These are phyloP conservation scores for Saccharomycopsis hybrid DNA, from an alignment of 1,139 yeast species.

Conservation along the genomic window DNA sequence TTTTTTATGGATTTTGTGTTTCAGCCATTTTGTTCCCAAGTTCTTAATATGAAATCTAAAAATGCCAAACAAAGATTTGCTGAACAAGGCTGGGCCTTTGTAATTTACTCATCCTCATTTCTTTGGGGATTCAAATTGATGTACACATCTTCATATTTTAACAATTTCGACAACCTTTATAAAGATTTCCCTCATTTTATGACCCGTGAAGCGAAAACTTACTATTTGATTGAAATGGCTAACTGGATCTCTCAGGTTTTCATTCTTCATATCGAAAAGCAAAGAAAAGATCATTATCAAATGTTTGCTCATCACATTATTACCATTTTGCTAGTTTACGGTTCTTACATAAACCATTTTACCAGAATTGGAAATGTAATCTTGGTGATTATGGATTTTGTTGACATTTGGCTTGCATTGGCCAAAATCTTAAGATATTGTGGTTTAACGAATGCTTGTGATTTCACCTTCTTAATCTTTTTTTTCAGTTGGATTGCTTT, in stretches of 20 bases:
- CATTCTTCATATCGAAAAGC: slow-evolving; percentile 69
- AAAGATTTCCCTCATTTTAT: slow-evolving; percentile 53
- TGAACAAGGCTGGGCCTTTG: slow-evolving; percentile 78
- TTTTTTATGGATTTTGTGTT: slow-evolving; percentile 51
- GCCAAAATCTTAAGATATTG: slow-evolving; percentile 79
- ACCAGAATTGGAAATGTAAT: slow-evolving; percentile 76
- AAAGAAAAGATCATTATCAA: slow-evolving; percentile 75
- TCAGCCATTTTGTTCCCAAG: slow-evolving; percentile 48
- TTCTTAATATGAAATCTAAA: slow-evolving; percentile 39
- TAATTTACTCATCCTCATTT: slow-evolving; percentile 55
- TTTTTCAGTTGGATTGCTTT: slow-evolving; percentile 61
- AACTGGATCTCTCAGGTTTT: slow-evolving; percentile 79
- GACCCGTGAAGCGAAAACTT: slow-evolving; percentile 48
- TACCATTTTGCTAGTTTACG: slow-evolving; percentile 59
- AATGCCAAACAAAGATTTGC: slow-evolving; percentile 64
- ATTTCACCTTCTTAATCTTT: slow-evolving; percentile 61
- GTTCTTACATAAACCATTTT: slow-evolving; percentile 69
- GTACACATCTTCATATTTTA: slow-evolving; percentile 51
- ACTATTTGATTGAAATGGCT: slow-evolving; percentile 66
- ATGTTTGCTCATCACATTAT: slow-evolving; percentile 88
- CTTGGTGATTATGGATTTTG: slow-evolving; percentile 74
- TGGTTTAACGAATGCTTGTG: slow-evolving; percentile 56
- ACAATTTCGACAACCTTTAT: slow-evolving; percentile 54
- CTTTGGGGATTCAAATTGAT: slow-evolving; percentile 53
- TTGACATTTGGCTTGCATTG: slow-evolving; percentile 60